Evolutionary conservation across 306 rosid species (phyloP).

Genomic region (Boehmeria nivea): DNA sequence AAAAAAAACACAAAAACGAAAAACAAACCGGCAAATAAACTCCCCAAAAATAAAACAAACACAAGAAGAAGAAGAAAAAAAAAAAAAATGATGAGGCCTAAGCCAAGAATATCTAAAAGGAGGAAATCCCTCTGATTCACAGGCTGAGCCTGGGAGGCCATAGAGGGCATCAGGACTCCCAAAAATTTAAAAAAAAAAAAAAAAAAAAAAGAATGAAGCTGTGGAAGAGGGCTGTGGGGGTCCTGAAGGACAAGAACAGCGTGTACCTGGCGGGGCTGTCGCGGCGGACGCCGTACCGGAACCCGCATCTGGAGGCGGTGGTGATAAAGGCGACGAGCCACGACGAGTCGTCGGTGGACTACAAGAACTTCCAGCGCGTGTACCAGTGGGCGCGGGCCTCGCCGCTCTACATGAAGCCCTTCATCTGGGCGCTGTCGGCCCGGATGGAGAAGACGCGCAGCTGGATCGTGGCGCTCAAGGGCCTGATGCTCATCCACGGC

Average conservation of each 20-base stretch:
- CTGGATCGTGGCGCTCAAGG: conserved; percentile 82
- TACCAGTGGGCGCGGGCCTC: conserved; percentile 66
- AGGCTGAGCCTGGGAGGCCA: too few relatives aligned
- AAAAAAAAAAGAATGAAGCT: too few relatives aligned
- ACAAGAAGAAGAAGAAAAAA: too few relatives aligned
- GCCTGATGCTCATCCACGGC: conserved; percentile 84
- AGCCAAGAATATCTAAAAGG: too few relatives aligned
- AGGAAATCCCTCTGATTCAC: too few relatives aligned
- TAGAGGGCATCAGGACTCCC: too few relatives aligned
- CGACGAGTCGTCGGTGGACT: conserved; percentile 43
- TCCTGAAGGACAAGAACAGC: conserved; percentile 71
- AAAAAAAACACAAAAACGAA: too few relatives aligned
- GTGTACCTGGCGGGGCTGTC: conserved; percentile 48
- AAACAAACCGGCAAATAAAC: too few relatives aligned
- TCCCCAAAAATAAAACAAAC: too few relatives aligned
- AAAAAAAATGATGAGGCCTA: too few relatives aligned
- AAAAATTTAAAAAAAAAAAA: too few relatives aligned
- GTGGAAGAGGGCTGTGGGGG: conserved; percentile 57
- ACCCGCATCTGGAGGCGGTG: conserved; percentile 53
- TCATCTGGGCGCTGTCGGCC: conserved; percentile 36
- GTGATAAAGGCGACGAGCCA: conserved; percentile 88
- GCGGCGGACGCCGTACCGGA: conserved; percentile 33
- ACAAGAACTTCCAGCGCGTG: conserved; percentile 55
- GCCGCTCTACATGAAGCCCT: conserved; percentile 50
- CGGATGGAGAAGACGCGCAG: conserved; percentile 60